A percentile compares a stretch with the other conserved stretches of the same genome.
Evolutionary conservation across 2,329 filamentous ascomycete genomes (phyloP).

Genomic region (Fusarium poae): DNA sequence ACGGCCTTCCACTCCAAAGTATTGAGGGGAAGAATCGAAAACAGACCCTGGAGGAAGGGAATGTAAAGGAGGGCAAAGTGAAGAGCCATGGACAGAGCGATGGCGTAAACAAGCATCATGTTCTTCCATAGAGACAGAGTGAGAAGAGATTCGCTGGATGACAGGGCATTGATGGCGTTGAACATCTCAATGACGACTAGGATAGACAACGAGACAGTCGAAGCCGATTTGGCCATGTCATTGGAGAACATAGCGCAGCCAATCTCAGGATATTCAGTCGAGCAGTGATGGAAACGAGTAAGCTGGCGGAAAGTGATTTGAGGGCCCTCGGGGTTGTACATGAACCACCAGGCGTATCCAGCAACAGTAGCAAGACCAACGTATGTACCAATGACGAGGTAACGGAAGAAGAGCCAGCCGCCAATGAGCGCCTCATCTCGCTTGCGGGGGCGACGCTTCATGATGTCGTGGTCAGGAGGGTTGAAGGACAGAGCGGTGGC

Average conservation of each 20-base stretch:
- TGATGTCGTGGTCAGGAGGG: slow-evolving; percentile 97
- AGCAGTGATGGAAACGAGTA: slow-evolving; percentile 93
- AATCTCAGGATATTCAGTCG: slow-evolving; percentile 85
- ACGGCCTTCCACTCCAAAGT: slow-evolving; percentile 94
- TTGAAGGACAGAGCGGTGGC: slow-evolving; percentile 98
- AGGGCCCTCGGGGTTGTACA: slow-evolving; percentile 91
- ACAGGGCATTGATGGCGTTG: slow-evolving; percentile 98
- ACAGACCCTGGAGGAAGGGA: slow-evolving; percentile 87
- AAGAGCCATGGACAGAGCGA: slow-evolving; percentile 89
- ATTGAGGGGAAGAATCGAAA: slow-evolving; percentile 90
- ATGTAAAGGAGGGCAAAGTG: slow-evolving; percentile 96
- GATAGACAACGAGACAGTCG: slow-evolving; percentile 90
- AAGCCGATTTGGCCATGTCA: slow-evolving; percentile 87
- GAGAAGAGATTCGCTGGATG: slow-evolving; percentile 91
- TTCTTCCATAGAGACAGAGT: slow-evolving; percentile 98
- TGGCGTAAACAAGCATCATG: slow-evolving; percentile 97
- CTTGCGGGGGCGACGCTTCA: slow-evolving; percentile 91
- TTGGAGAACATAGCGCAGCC: slow-evolving; percentile 93
- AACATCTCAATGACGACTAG: slow-evolving; percentile 99
- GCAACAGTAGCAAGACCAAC: slow-evolving; percentile 95
- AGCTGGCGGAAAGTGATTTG: slow-evolving; percentile 93
- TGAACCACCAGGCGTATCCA: slow-evolving; percentile 99
- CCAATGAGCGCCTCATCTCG: slow-evolving; percentile 92
- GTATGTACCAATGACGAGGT: slow-evolving; percentile 95
- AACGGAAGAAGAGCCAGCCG: slow-evolving; percentile 97